Evolutionary conservation across 495 filamentous ascomycete species (phyloP).

Genomic region (Penicillium pancosmium): DNA sequence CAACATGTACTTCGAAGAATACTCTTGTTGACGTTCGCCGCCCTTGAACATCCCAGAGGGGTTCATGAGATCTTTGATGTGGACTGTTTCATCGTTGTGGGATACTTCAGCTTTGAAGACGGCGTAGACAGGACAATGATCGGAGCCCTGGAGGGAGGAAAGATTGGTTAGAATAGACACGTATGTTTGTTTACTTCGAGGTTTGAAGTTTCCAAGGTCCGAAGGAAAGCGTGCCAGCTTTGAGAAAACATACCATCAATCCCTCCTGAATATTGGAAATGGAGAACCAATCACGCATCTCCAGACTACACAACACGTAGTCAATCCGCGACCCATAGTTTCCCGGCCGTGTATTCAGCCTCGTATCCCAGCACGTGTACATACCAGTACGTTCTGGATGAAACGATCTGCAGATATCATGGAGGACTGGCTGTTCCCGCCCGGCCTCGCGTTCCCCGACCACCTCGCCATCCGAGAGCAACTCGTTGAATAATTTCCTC

Average conservation of each 20-base stretch:
- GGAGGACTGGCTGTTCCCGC: slow-evolving; percentile 73
- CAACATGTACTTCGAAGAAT: slow-evolving; percentile 64
- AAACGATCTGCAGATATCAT: slow-evolving; percentile 85
- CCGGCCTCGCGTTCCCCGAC: slow-evolving; percentile 69
- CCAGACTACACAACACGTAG: slow-evolving; percentile 81
- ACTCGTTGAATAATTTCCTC: slow-evolving; percentile 83
- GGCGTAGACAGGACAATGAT: slow-evolving; percentile 94
- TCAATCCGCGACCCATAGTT: slow-evolving; percentile 93
- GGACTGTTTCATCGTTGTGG: slow-evolving; percentile 48
- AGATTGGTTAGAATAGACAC: slow-evolving; percentile 18
- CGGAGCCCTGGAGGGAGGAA: slow-evolving; percentile 65
- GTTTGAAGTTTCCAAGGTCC: too few species aligned
- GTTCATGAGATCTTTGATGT: slow-evolving; percentile 79
- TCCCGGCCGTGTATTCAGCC: slow-evolving; percentile 82
- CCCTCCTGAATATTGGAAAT: slow-evolving; percentile 96
- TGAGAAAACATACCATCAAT: slow-evolving; percentile 59
- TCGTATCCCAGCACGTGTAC: slow-evolving; percentile 95
- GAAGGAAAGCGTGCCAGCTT: background rate
- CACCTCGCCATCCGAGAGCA: slow-evolving; percentile 73
- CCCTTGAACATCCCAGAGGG: slow-evolving; percentile 72
- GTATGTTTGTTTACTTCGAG: too few species aligned
- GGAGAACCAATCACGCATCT: slow-evolving; percentile 81
- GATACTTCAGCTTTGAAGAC: slow-evolving; percentile 66
- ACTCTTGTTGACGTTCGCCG: slow-evolving; percentile 69
- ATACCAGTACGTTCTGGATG: slow-evolving; percentile 80